Evolutionary conservation across 352 stramenopile species (phyloP).

Genomic region (Phytophthora pini): DNA sequence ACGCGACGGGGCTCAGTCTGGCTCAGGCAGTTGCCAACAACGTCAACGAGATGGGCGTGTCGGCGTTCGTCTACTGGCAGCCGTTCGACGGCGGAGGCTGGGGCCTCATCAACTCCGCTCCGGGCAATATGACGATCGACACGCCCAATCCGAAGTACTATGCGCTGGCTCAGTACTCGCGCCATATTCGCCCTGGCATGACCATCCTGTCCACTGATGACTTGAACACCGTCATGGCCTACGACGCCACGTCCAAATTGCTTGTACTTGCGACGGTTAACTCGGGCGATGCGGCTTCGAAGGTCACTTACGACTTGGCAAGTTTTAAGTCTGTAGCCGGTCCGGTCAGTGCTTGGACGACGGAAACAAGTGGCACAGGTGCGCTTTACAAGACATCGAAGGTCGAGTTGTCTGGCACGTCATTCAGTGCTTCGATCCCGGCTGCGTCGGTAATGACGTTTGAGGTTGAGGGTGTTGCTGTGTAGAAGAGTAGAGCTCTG

Average conservation of each 20-base stretch:
- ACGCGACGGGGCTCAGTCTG: conserved; percentile 53
- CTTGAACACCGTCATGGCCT: conserved; percentile 54
- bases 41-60: conserved; percentile 66
- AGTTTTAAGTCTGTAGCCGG: conserved; percentile 38
- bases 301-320: conserved; percentile 49
- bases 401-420: conserved; percentile 38
- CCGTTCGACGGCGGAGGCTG: conserved; percentile 57
- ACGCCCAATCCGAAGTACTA: conserved; percentile 58
- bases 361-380: conserved; percentile 46
- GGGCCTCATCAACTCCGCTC: conserved; percentile 57
- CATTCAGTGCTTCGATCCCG: conserved; percentile 40
- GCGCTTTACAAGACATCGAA: conserved; percentile 45
- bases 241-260: conserved; percentile 38
- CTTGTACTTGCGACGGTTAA: conserved; percentile 62
- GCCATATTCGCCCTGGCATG: conserved; percentile 70
- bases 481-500: conserved; percentile 6
- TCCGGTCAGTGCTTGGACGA: conserved; percentile 46
- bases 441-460: conserved; percentile 54
- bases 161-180: conserved; percentile 63
- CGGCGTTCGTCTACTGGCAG: conserved; percentile 75
- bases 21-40: conserved; percentile 58
- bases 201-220: conserved; percentile 46
- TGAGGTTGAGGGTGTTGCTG: conserved; percentile 35
- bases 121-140: conserved; percentile 44
- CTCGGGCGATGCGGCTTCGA: conserved; percentile 26